Conservation (phyloP, 148 eudicot species). For the Cornus suecica region DNA sequence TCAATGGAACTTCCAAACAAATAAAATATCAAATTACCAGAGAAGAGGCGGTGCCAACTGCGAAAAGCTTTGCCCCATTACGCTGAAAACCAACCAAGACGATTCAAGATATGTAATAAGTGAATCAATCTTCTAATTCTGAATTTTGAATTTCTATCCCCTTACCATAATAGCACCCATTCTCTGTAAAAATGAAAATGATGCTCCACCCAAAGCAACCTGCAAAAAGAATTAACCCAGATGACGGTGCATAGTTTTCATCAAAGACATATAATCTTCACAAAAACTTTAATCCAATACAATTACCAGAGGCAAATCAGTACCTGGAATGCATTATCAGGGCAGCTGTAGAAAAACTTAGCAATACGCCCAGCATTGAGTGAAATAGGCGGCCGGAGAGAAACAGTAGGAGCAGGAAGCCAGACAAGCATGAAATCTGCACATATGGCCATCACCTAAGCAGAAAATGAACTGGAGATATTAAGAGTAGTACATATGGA, state of each 20-base stretch:
- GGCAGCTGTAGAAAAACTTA: conserved; percentile 78
- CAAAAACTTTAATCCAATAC: background rate
- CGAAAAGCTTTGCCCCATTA: conserved; percentile 90
- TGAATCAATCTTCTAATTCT: background rate
- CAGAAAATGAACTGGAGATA: conserved; percentile 22
- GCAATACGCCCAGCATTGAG: conserved; percentile 65
- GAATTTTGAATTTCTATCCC: background rate
- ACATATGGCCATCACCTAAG: conserved; percentile 89
- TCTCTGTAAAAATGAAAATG: conserved; percentile 77
- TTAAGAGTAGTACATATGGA: conserved; percentile 1
- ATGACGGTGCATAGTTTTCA: conserved; percentile 6
- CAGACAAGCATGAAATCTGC: conserved; percentile 99
- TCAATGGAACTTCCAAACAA: background rate
- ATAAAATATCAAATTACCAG: conserved; percentile 46
- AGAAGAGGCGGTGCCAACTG: conserved; percentile 86
- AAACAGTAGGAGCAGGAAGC: conserved; percentile 94
- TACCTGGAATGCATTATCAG: conserved; percentile 98
- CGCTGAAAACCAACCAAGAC: conserved; percentile 44
- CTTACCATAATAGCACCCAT: conserved; percentile 87
- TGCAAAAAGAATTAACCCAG: conserved; percentile 23
- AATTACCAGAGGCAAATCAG: background rate
- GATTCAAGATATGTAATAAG: conserved; percentile 6
- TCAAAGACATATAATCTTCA: background rate
- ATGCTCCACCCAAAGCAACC: conserved; percentile 79
- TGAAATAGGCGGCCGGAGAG: conserved; percentile 67